These are phyloP conservation scores for Delphinella strobiligena DNA, from an alignment of 2,329 filamentous ascomycete species.

Conservation along the genomic window DNA sequence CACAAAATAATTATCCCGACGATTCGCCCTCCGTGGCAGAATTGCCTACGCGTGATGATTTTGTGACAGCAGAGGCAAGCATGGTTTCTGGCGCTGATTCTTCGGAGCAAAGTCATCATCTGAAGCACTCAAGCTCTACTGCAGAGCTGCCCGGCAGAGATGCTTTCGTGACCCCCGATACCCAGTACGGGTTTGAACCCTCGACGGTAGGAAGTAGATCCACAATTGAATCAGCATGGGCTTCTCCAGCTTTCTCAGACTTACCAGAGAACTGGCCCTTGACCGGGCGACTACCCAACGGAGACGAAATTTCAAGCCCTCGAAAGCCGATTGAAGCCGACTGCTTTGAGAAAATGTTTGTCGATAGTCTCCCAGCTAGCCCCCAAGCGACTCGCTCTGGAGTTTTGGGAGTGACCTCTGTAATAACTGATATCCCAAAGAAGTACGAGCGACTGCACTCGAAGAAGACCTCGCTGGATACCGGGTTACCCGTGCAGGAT, in stretches of 20 bases:
- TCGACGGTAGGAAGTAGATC: conserved; percentile 4
- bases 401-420: too few species aligned
- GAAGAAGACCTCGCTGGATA: too few species aligned
- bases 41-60: too few species aligned
- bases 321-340: conserved; percentile 16
- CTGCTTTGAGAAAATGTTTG: conserved; percentile 21
- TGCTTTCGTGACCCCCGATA: conserved; percentile 5
- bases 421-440: too few species aligned
- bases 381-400: too few species aligned
- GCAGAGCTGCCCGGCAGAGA: background rate
- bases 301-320: conserved; percentile 11
- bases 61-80: background rate
- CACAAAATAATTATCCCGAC: too few species aligned
- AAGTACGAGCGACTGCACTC: too few species aligned
- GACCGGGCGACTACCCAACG: background rate
- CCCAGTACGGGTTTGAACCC: conserved; percentile 3
- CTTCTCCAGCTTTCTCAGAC: background rate
- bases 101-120: too few species aligned
- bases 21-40: too few species aligned
- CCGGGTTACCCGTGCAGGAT: too few species aligned
- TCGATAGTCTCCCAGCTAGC: conserved; percentile 17
- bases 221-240: conserved; percentile 4
- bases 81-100: background rate
- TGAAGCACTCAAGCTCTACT: background rate
- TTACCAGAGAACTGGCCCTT: conserved; percentile 11